Base-by-base conservation (phyloP, 1,284 basidiomycete species). In the Apiotrichum brassicae region DNA sequence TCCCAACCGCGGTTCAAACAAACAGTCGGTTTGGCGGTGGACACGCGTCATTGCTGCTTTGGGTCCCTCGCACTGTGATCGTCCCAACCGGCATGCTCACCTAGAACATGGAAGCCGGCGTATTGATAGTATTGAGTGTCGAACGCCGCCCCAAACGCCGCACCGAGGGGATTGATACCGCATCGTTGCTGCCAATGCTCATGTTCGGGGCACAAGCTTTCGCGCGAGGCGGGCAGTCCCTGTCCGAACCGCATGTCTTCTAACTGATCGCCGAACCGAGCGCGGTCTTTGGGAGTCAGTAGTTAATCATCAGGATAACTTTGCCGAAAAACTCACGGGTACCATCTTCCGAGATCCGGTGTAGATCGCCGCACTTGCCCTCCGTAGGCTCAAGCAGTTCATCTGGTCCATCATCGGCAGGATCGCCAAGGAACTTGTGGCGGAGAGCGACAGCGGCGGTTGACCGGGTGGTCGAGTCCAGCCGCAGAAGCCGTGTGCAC, bases 361-460 rank as follows among this genome's bases (percentile, higher is more conserved):
- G 68, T 42, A 71, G 50, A 24, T 59, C 44, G 13, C 68, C 68
- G 35, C 68, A 71, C 45, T 67, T 67, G 40, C 66, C 66, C 16
- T 66, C 62, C 0, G 44, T 53, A 1, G 49, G 59, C 23, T 56
- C 49, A 19, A 66, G 34, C 3, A 60, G 20, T 43, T 64, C 63
- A 30, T 58, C 53, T 5, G 55, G 53, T 19, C 49, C 56, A 20
- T 54, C 53, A 26, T 58, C 56, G 56, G 57, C 61, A 1, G 51
- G 47, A 43, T 68, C 60, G 22, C 46, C 58, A 24, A 94, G 76
- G 72, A 93, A 94, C 1, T 79, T 78, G 65, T 94, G 90, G 54
- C 80, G 79, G 44, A 95, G 76, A 6, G 86, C 87, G 9, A 80
- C 75, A 8, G 79, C 77, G 1, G 91, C 86, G 2, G 87, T 90